phyloP scores from a whole-genome alignment of 2,329 filamentous ascomycete species.

The Exophiala alcalophila region DNA sequence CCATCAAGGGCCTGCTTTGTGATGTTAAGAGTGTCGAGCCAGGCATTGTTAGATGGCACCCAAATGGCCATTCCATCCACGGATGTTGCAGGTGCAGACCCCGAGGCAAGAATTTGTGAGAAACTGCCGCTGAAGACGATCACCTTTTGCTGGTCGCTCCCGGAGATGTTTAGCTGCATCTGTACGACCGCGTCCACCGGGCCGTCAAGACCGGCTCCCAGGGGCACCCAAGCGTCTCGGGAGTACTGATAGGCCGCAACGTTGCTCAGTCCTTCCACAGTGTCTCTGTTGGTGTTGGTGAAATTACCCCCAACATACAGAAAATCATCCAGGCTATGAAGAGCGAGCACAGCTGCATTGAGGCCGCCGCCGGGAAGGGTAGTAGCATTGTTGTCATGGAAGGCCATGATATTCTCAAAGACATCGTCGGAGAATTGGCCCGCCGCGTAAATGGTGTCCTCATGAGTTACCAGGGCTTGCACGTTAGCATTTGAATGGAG shows the following conservation, averaged over 20 bases:
- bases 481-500: constrained; percentile 68
- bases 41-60: constrained; percentile 81
- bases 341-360: constrained; percentile 70
- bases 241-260: constrained; percentile 72
- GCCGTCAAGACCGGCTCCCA: constrained; percentile 85
- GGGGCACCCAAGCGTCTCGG: constrained; percentile 67
- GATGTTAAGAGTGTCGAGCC: constrained; percentile 72
- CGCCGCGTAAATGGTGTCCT: constrained; percentile 68
- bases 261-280: constrained; percentile 60
- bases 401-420: constrained; percentile 72
- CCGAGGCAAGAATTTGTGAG: constrained; percentile 66
- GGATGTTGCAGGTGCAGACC: constrained; percentile 56
- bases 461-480: constrained; percentile 62
- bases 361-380: constrained; percentile 69
- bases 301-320: constrained; percentile 87
- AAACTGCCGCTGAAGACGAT: constrained; percentile 82
- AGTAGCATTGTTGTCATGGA: constrained; percentile 62
- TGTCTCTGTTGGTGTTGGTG: constrained; percentile 64
- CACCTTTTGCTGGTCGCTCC: constrained; percentile 64
- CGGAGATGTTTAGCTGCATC: constrained; percentile 74
- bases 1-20: constrained; percentile 67
- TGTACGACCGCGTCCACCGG: constrained; percentile 71
- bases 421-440: constrained; percentile 75
- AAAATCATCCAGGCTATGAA: constrained; percentile 63
- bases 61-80: constrained; percentile 82